Evolutionary conservation across 345 rosid genomes (phyloP), one percentile per base, ranked within the genome.

Genomic region (Brassica cretica): DNA sequence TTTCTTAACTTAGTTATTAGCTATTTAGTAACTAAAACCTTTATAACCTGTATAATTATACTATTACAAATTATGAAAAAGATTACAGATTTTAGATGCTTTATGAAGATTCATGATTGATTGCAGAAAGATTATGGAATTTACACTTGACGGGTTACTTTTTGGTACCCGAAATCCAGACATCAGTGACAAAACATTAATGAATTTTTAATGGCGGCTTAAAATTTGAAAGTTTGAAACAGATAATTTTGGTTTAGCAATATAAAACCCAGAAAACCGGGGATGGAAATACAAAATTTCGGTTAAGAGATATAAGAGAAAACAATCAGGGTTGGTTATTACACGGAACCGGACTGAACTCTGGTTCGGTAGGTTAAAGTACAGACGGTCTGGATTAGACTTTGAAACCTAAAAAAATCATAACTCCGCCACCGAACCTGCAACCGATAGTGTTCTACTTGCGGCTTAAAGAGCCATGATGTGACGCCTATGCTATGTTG

Each of bases 401-500:
- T 53, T 18, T 56, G 68, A 66, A 72, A 53, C 82, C 82, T 79
- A 73, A 79, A 67, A 24, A 62, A 5, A 7, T 68, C 33, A 60
- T 27, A 35, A 49, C 74, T 72, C 32, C 21, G 5, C 21, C 32
- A n/a, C 8, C 18, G 25, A 41, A 41, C 46, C 16, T 9, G 44
- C 30, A 37, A 51, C 14, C 14, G 49, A 74, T 80, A 75, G 62
- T 69, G 62, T 69, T 69, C 70, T 6, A 35, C 74, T 44, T 61
- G 24, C 62, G 56, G 76, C 79, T 39, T 80, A 39, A 81, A 74
- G 77, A 79, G 87, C 84, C 81, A 84, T 83, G 85, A 39, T 67
- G 77, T 70, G 44, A 70, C 30, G 24, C 49, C 24, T 66, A 46
- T 70, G 56, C 60, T 65, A 91, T 86, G 94, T 89, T 86, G 71